phyloP scores from a whole-genome alignment of 805 yeast species.

The Ogataea saltuana region DNA sequence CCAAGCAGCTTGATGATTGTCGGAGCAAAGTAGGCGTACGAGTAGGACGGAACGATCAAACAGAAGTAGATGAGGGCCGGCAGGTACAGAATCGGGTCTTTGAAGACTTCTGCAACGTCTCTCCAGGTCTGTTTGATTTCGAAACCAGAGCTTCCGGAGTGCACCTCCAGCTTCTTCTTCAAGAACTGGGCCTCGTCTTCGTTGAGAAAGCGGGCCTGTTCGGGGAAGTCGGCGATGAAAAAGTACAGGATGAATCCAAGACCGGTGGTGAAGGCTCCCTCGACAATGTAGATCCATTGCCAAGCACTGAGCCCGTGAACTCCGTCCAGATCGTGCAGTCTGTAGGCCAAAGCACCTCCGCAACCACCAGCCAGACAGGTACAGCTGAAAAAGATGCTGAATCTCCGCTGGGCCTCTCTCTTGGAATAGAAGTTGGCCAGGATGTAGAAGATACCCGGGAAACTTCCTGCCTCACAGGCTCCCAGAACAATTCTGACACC shows the following conservation, averaged over 20 bases:
- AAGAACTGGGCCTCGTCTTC: slow-evolving; percentile 54
- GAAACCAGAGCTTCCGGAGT: slow-evolving; percentile 50
- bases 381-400: slow-evolving; percentile 66
- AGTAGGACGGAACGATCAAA: slow-evolving; percentile 69
- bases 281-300: slow-evolving; percentile 48
- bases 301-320: slow-evolving; percentile 44
- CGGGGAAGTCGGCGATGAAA: slow-evolving; percentile 70
- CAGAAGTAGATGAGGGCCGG: slow-evolving; percentile 66
- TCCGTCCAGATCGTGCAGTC: slow-evolving; percentile 56
- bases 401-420: slow-evolving; percentile 66
- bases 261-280: slow-evolving; percentile 39
- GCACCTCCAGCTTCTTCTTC: slow-evolving; percentile 59
- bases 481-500: slow-evolving; percentile 69
- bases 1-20: slow-evolving; percentile 63
- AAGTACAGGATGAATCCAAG: slow-evolving; percentile 40
- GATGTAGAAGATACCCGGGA: slow-evolving; percentile 74
- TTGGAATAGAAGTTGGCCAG: slow-evolving; percentile 66
- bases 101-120: slow-evolving; percentile 52
- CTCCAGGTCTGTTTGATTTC: slow-evolving; percentile 46
- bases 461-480: slow-evolving; percentile 66
- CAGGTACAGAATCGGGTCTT: slow-evolving; percentile 58
- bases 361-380: slow-evolving; percentile 80
- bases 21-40: slow-evolving; percentile 74
- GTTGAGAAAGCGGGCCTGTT: slow-evolving; percentile 56
- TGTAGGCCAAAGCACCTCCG: slow-evolving; percentile 71